A percentile compares a stretch with the other conserved stretches of the same genome.
These are phyloP conservation scores for Exophiala phaeomuriformis DNA, from an alignment of 2,329 filamentous ascomycete species.

Conservation along the genomic window DNA sequence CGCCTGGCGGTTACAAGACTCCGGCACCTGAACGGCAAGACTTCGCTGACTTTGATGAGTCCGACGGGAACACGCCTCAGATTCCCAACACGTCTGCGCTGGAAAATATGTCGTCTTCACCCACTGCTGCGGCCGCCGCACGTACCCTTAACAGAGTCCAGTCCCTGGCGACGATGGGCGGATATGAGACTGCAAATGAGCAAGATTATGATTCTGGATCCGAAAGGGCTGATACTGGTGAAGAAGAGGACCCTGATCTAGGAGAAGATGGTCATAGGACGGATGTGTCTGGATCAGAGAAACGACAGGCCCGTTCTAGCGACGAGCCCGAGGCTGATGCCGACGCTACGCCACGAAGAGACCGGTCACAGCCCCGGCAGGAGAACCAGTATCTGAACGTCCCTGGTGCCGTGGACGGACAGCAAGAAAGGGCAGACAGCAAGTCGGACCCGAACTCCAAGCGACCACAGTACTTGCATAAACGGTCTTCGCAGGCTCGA, in stretches of 20 bases:
- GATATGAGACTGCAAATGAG: constrained; percentile 29
- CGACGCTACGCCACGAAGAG: constrained; percentile 17
- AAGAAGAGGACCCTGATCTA: constrained; percentile 6
- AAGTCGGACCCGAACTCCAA: constrained; percentile 26
- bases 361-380: neutral
- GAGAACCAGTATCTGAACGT: constrained; percentile 12
- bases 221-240: neutral
- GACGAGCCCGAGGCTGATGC: constrained; percentile 2
- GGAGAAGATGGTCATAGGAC: too few species aligned
- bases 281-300: too few species aligned
- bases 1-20: constrained; percentile 29
- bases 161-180: constrained; percentile 30
- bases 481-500: constrained; percentile 50
- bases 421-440: constrained; percentile 9
- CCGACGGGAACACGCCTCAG: constrained; percentile 22
- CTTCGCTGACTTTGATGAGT: constrained; percentile 19
- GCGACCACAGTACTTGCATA: constrained; percentile 50
- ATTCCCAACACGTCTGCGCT: constrained; percentile 34
- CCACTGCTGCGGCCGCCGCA: constrained; percentile 39
- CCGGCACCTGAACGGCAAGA: constrained; percentile 26
- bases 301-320: too few species aligned
- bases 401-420: constrained; percentile 8
- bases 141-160: constrained; percentile 36
- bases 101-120: constrained; percentile 40
- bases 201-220: constrained; percentile 6